Conservation (phyloP, 208 protist species). For the Trichomonas vaginalis region DNA sequence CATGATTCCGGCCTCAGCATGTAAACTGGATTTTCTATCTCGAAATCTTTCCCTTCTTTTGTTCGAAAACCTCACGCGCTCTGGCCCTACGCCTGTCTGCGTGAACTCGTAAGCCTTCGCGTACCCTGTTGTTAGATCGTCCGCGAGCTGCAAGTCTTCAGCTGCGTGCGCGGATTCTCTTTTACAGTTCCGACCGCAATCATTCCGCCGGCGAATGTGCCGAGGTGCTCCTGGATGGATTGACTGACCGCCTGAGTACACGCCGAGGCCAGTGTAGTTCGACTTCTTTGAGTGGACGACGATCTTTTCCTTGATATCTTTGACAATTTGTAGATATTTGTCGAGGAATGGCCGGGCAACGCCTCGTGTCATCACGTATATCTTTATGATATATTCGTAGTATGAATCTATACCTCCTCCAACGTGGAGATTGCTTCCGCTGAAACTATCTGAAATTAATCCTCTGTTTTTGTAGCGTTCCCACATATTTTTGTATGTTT, state of each 20-base stretch:
- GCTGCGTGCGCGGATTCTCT: neutral
- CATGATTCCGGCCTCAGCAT: constrained; percentile 40
- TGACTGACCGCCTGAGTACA: neutral
- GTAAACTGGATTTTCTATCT: constrained; percentile 9
- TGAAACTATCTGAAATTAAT: neutral
- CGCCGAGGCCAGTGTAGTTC: neutral
- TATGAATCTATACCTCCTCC: neutral
- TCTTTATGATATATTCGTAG: neutral
- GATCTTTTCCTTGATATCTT: neutral
- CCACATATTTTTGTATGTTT: neutral
- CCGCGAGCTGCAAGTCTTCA: neutral
- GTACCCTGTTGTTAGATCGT: neutral
- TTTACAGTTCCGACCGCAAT: neutral
- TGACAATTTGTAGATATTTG: neutral
- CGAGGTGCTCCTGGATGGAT: neutral
- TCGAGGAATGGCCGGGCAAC: neutral
- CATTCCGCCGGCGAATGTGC: neutral
- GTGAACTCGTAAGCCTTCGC: no score
- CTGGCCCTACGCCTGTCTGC: neutral
- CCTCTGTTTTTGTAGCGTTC: neutral
- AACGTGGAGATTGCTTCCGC: neutral
- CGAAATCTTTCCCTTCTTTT: neutral
- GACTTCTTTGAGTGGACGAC: neutral
- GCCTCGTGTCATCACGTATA: neutral
- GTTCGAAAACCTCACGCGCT: neutral